A percentile compares a stretch with the other conserved stretches of the same genome.
Conservation (phyloP, 257 asterid genomes). For the Eucommia ulmoides region DNA sequence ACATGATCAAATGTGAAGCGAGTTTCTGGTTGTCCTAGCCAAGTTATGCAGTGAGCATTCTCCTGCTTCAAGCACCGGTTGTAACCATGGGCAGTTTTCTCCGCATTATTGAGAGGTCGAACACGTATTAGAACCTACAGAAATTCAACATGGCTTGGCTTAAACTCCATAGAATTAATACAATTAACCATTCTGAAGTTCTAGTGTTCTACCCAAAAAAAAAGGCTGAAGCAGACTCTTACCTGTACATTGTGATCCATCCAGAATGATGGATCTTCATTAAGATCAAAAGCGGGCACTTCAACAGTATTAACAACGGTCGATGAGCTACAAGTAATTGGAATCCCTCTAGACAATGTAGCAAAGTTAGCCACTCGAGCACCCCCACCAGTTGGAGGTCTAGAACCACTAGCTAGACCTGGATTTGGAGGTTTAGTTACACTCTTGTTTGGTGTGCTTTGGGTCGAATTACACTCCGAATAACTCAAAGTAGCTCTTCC, state of each 20-base stretch:
- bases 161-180: conserved; percentile 1
- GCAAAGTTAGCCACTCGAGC: conserved; percentile 45
- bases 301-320: conserved; percentile 53
- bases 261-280: conserved; percentile 92
- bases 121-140: conserved; percentile 79
- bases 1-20: conserved; percentile 93
- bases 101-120: conserved; percentile 73
- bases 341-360: conserved; percentile 55
- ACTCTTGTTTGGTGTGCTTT: conserved; percentile 79
- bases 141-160: conserved; percentile 5
- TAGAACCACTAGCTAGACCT: conserved; percentile 43
- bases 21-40: conserved; percentile 94
- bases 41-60: conserved; percentile 63
- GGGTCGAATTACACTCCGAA: conserved; percentile 73
- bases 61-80: conserved; percentile 90
- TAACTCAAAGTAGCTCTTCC: conserved; percentile 41
- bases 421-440: conserved; percentile 70
- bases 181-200: neutral
- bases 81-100: conserved; percentile 53
- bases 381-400: conserved; percentile 40
- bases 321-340: conserved; percentile 30
- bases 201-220: neutral
- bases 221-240: conserved; percentile 10
- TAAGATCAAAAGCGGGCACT: conserved; percentile 81
- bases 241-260: conserved; percentile 97